Evolutionary conservation across 75 land plant genomes (phyloP).

Genomic region (Ceratopteris richardii): DNA sequence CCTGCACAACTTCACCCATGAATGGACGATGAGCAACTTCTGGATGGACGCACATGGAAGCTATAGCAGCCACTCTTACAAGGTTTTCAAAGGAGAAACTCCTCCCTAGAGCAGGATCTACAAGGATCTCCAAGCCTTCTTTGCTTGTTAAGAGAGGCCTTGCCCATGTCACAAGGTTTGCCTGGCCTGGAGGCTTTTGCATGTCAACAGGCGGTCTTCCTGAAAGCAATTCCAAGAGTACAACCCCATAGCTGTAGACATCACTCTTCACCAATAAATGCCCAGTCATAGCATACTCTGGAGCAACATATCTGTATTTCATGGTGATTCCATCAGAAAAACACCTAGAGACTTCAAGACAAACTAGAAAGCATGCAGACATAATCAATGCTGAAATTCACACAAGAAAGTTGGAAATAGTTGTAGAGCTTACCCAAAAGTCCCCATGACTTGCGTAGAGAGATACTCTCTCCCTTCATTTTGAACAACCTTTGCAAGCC

Average conservation of each 20-base stretch:
- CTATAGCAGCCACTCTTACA: constrained; percentile 42
- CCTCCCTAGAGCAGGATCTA: constrained; percentile 25
- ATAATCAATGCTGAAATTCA: too few species aligned
- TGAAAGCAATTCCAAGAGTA: constrained; percentile 50
- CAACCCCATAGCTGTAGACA: constrained; percentile 61
- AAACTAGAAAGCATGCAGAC: too few species aligned
- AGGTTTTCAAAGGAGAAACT: constrained; percentile 23
- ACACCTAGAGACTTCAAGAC: too few species aligned
- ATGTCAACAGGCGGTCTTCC: constrained; percentile 52
- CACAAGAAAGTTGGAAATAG: too few species aligned
- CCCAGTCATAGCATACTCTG: constrained; percentile 56
- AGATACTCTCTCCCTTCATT: constrained; percentile 71
- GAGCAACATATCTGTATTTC: constrained; percentile 40
- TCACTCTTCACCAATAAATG: constrained; percentile 50
- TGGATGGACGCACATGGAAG: constrained; percentile 51
- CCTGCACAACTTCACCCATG: constrained; percentile 98
- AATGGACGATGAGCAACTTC: constrained; percentile 48
- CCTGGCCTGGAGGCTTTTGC: constrained; percentile 37
- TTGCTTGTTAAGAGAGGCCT: constrained; percentile 42
- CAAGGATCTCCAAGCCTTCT: constrained; percentile 35
- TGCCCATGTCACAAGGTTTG: constrained; percentile 50
- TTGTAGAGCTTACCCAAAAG: constrained; percentile 66
- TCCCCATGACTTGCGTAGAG: constrained; percentile 95
- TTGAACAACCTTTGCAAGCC: constrained; percentile 56
- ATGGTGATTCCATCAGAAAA: background rate